Base-by-base conservation (phyloP, 1,284 basidiomycete genomes). In the Leccinum proliferum region DNA sequence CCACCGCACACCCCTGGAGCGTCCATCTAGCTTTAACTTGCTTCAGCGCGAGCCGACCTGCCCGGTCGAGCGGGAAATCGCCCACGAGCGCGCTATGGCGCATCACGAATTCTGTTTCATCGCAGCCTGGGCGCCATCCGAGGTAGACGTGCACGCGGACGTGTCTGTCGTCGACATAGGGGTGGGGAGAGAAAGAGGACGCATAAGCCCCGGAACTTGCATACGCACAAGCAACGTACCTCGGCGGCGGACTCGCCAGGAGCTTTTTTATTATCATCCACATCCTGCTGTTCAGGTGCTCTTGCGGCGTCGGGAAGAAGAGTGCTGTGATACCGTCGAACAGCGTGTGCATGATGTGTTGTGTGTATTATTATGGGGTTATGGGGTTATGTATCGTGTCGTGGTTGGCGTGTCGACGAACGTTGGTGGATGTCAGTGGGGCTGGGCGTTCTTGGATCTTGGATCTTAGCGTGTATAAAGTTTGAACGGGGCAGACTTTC, bases 131-230 rank as follows among this genome's bases (percentile, higher is more conserved):
- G 3, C 56, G 41, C 72, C 73, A 73, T 3, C 66, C 71, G 18
- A 70, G 55, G 52, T 73, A 73, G 21, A 76, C 52, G 18, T 74
- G 73, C 10, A 73, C 72, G 39, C 74, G 72, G 56, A 76, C 63
- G 53, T 75, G 70, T 63, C 74, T 75, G 57, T 25, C 39, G 37
- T 37, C 6, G 11, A 3, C 9, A 18, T 12, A 18, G 46, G n/a
- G 37, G 12, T 41, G 39, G 14, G 6, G 18, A 11, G 25, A 53
- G 8, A 18, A 6, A 11, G 8, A 15, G 25, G 32, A 5, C 53
- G 1, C n/a, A 18, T 64, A 8, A 37, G 15, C 12, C 14, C 14
- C 18, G 4, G 21, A n/a, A 52, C n/a, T 12, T 3, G 29, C 9
- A 25, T 2, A 18, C 5, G n/a, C 9, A 12, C 18, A 7, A 6